These are phyloP conservation scores for Botrytis sinoallii DNA, from an alignment of 2,329 filamentous ascomycete genomes.

Conservation along the genomic window DNA sequence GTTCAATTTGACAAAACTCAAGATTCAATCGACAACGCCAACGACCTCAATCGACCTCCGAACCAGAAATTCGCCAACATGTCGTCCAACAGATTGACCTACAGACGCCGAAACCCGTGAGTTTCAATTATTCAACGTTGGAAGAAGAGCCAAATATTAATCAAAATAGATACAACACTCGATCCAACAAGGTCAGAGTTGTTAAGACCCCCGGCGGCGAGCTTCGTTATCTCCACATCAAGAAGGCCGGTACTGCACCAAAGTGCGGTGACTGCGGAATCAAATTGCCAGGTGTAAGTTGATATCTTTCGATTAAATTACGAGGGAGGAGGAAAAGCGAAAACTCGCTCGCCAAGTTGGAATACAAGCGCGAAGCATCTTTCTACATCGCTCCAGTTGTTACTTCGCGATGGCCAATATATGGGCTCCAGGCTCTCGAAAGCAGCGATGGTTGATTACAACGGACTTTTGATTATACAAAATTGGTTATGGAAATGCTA, in stretches of 20 bases:
- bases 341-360: not conserved
- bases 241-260: conserved; percentile 97
- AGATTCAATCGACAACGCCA: conserved; percentile 23
- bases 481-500: conserved; percentile 32
- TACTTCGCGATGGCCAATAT: not conserved
- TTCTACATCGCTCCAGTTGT: not conserved
- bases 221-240: conserved; percentile 96
- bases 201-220: conserved; percentile 96
- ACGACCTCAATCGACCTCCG: conserved; percentile 38
- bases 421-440: not conserved
- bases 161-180: conserved; percentile 83
- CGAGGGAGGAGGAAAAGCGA: not conserved
- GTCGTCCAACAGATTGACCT: conserved; percentile 49
- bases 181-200: conserved; percentile 93
- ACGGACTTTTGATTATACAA: not conserved
- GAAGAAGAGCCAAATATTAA: conserved; percentile 22
- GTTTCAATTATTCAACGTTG: conserved; percentile 34
- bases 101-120: conserved; percentile 73
- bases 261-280: conserved; percentile 99
- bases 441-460: not conserved
- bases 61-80: conserved; percentile 43
- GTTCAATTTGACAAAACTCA: conserved; percentile 11
- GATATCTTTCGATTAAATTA: conserved; percentile 16
- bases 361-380: not conserved
- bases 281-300: conserved; percentile 96